A percentile compares a stretch with the other conserved stretches of the same genome.
phyloP scores from a whole-genome alignment of 2,329 filamentous ascomycete genomes.

The Fusarium sp. region DNA sequence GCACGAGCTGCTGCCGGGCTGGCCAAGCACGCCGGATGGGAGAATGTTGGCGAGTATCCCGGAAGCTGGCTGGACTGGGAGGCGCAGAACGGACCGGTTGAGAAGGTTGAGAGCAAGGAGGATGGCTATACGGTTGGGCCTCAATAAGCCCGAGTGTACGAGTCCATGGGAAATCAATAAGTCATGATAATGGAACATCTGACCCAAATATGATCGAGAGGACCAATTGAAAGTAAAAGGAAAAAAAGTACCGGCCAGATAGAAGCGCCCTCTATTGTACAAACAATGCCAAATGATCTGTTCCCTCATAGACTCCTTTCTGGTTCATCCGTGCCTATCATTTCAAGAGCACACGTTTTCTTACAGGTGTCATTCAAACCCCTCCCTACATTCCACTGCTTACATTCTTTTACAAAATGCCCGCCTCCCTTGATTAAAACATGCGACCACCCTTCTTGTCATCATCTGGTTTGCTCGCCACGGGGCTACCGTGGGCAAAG shows the following conservation, averaged over 20 bases:
- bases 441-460: slow-evolving; percentile 33
- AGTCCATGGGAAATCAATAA: slow-evolving; percentile 46
- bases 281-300: slow-evolving; percentile 30
- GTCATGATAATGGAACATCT: not conserved
- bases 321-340: slow-evolving; percentile 10
- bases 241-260: slow-evolving; percentile 18
- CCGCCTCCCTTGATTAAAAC: slow-evolving; percentile 22
- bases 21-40: slow-evolving; percentile 79
- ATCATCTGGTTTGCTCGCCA: slow-evolving; percentile 51
- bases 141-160: slow-evolving; percentile 50
- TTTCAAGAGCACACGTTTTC: slow-evolving; percentile 26
- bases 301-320: slow-evolving; percentile 26
- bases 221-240: not conserved
- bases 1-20: slow-evolving; percentile 78
- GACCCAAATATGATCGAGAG: not conserved
- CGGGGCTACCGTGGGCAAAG: slow-evolving; percentile 78
- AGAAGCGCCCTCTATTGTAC: slow-evolving; percentile 38
- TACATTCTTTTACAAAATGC: not conserved
- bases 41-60: slow-evolving; percentile 72
- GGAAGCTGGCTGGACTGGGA: slow-evolving; percentile 87
- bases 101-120: slow-evolving; percentile 37
- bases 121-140: not conserved
- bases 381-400: slow-evolving; percentile 12
- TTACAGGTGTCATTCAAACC: slow-evolving; percentile 26
- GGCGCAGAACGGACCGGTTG: slow-evolving; percentile 68